Conservation (phyloP, 31 red algal genomes). For the Asparagopsis taxiformis region DNA sequence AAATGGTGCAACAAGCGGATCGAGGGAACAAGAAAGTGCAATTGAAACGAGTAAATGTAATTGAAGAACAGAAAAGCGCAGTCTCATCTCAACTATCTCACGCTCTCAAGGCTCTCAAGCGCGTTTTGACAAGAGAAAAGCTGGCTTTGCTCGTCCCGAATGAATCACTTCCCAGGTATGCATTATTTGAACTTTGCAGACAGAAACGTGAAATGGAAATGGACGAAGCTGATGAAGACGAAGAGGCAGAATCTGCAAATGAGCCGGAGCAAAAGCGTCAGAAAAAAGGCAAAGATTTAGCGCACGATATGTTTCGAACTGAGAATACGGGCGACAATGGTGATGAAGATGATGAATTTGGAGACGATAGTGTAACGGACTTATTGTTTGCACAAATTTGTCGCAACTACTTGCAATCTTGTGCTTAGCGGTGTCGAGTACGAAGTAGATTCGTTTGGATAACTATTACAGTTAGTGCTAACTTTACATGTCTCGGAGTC, state of each 20-base stretch:
- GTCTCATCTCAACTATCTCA: not conserved
- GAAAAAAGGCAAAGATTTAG: not conserved
- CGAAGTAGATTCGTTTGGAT: too few relatives aligned
- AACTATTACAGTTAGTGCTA: not conserved
- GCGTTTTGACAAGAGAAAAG: conserved; percentile 25
- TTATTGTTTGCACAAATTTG: conserved; percentile 42
- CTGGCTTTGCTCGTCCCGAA: conserved; percentile 18
- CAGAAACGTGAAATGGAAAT: not conserved
- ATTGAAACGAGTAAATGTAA: conserved; percentile 17
- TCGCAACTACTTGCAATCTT: conserved; percentile 28
- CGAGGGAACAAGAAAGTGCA: conserved; percentile 28
- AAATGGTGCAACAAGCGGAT: conserved; percentile 51
- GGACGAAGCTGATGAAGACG: not conserved
- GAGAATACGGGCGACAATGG: conserved; percentile 2
- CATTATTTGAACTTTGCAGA: conserved; percentile 4
- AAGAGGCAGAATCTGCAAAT: not conserved
- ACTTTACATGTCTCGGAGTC: not conserved
- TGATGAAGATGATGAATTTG: not conserved
- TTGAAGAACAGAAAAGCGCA: not conserved
- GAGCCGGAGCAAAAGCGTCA: not conserved
- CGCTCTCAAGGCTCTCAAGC: conserved; percentile 1
- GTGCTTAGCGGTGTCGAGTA: too few relatives aligned
- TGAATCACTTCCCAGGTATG: conserved; percentile 6
- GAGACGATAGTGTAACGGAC: conserved; percentile 17
- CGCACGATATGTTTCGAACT: not conserved